Base-by-base conservation (phyloP, 2,329 filamentous ascomycete genomes). In the Trichoderma breve region DNA sequence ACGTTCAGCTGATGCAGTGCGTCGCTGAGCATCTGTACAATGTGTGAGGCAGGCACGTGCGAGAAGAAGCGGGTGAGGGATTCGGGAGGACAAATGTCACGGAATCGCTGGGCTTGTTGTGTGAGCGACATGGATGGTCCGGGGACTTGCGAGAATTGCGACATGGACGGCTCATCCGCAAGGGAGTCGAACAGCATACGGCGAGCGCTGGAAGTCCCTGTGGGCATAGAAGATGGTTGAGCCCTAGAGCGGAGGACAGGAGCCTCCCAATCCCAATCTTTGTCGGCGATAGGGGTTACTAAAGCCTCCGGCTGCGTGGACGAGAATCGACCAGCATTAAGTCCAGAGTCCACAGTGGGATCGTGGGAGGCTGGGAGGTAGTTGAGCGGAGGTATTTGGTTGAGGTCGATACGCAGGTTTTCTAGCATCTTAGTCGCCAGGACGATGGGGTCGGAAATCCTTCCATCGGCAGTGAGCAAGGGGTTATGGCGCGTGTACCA, bases 371-470 rank as follows among this genome's bases (percentile, higher is more conserved):
- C 74, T 32, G 74, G 74, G 64, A 78, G 58, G 51, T 64, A 72
- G 2, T 73, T 71, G 6, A 60, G 57, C 5, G 88, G 84, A 1
- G 91, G 90, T 73, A 89, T 85, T 76, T 92, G 88, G 68, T 87
- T 90, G 79, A 98, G 95, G 81, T 98, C 93, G 79, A 99, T 97
- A 74, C 90, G 92, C 18, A 99, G 88, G 70, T 90, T 92, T 79
- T 97, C 93, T 70, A 99, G 91, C 93, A 99, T 97, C 78, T 93
- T 91, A 0, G 96, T 97, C n/a, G 96, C 96, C 61, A 99, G 86
- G 70, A 90, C 89, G 73, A 98, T 85, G 1, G 93, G 93, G 77
- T 98, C 93, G 12, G 88, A 88, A 39, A 95, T 87, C 74, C 87
- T 89, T 75, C 95, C 95, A 73, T 94, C 91, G 1, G 87, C 78